Conservation (phyloP, 2,329 filamentous ascomycete genomes). For the Lasiodiplodia sp. region DNA sequence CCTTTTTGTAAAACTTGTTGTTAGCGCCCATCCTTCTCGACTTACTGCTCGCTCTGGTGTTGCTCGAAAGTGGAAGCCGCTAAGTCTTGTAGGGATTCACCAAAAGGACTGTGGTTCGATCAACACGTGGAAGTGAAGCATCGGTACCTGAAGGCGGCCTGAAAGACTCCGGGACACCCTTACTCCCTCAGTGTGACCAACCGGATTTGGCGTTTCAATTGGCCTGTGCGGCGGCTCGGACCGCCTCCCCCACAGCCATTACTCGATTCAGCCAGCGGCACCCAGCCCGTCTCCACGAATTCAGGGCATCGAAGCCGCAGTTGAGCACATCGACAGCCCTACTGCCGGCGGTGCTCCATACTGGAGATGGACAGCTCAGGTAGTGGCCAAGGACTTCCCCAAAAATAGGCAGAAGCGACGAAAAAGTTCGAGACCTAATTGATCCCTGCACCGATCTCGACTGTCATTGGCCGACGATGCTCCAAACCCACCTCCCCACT, state of each 20-base stretch:
- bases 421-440: neutral
- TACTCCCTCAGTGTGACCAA: neutral
- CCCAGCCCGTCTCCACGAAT: neutral
- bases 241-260: constrained; percentile 4
- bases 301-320: neutral
- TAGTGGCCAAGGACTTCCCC: neutral
- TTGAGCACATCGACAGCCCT: neutral
- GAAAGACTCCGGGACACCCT: neutral
- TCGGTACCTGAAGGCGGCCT: neutral
- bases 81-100: neutral
- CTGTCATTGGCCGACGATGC: constrained; percentile 3
- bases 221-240: constrained; percentile 11
- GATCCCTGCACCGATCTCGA: constrained; percentile 3
- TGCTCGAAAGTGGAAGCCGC: neutral
- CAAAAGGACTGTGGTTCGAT: neutral
- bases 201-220: constrained; percentile 2
- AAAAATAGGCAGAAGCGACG: neutral
- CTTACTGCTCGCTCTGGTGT: neutral
- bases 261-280: neutral
- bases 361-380: neutral
- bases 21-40: neutral
- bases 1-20: neutral
- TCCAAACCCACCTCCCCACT: constrained; percentile 18
- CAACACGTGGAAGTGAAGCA: neutral
- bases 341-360: neutral